Base-by-base conservation (phyloP, 371 early-diverging fungal genomes). In the Mortierella sp. region DNA sequence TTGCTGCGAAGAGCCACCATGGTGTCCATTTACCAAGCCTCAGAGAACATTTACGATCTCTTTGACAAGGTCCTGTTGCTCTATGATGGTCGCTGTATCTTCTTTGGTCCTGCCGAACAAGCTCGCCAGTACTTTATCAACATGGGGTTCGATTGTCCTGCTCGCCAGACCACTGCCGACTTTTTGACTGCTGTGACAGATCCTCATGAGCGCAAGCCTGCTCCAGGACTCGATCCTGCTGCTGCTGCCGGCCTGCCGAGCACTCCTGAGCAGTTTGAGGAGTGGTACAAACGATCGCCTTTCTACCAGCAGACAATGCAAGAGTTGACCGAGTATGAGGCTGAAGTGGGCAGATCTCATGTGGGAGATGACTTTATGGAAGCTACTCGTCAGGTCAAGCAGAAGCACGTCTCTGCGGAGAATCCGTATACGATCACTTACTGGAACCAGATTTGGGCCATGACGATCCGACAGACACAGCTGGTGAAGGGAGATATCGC, bases 11-110 rank as follows among this genome's bases (percentile, higher is more conserved):
- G 85, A 55, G 88, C 91, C 14, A 87, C 90, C 3, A 65, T 91
- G 50, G 83, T 86, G 12, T 81, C 88, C 7, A 78, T 91, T 17
- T 90, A 91, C 53, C 91, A 92, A 64, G 90, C 91, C 1, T 88
- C 88, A 0, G 85, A 91, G 71, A 88, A 85, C 63, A 93, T 93
- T 55, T 93, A 87, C 67, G 79, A 88, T 19, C 78, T 93, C 13
- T 94, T 92, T 59, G 92, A 94, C 79, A 90, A 89, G 60, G 85
- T 90, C 8, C 55, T 91, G 41, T 71, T 94, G 2, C 74, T 94
- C 12, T 82, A 90, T 45, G 87, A 90, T 17, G 94, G 95, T 39
- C 83, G 83, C 22, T 87, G 88, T 62, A 80, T 92, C 61, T 94
- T 89, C 69, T 91, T 88, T 81, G 95, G 93, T 2, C 89, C 91